phyloP scores from a whole-genome alignment of 495 filamentous ascomycete species.

The Cercophora sp. region DNA sequence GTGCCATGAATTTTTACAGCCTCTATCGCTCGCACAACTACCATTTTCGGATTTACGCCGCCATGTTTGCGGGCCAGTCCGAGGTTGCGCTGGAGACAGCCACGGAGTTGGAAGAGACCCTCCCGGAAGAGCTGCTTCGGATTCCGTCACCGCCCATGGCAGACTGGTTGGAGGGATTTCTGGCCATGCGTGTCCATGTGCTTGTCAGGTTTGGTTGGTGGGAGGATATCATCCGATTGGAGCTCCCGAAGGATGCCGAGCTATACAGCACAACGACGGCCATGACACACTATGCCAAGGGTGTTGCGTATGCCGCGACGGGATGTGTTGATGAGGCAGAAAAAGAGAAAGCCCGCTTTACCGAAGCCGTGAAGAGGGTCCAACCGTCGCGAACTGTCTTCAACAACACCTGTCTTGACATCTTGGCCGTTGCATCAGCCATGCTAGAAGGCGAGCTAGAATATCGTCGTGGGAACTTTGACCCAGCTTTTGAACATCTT shows the following conservation, averaged over 20 bases:
- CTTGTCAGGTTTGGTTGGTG: conserved; percentile 64
- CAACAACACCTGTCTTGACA: conserved; percentile 60
- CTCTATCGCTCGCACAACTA: conserved; percentile 64
- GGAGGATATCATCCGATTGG: conserved; percentile 51
- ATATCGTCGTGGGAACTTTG: conserved; percentile 56
- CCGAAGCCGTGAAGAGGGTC: conserved; percentile 41
- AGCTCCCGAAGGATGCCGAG: conserved; percentile 44
- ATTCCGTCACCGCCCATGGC: conserved; percentile 65
- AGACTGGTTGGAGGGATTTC: conserved; percentile 66
- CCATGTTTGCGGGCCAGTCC: conserved; percentile 63
- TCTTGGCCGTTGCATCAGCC: conserved; percentile 52
- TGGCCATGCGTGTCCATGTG: conserved; percentile 58
- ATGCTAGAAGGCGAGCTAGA: conserved; percentile 69
- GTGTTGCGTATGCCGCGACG: conserved; percentile 56
- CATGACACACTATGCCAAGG: conserved; percentile 62
- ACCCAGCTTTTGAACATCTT: conserved; percentile 53
- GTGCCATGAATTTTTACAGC: conserved; percentile 60
- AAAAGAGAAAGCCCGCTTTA: conserved; percentile 42
- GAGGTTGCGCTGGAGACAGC: conserved; percentile 54
- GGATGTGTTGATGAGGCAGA: conserved; percentile 46
- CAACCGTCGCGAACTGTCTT: conserved; percentile 55
- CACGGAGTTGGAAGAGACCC: conserved; percentile 43
- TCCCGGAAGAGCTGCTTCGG: conserved; percentile 58
- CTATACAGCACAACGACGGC: conserved; percentile 63
- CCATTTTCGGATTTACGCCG: conserved; percentile 66